Conservation (phyloP, 164 flowering plant species). For the Magnolia changhungtana region DNA sequence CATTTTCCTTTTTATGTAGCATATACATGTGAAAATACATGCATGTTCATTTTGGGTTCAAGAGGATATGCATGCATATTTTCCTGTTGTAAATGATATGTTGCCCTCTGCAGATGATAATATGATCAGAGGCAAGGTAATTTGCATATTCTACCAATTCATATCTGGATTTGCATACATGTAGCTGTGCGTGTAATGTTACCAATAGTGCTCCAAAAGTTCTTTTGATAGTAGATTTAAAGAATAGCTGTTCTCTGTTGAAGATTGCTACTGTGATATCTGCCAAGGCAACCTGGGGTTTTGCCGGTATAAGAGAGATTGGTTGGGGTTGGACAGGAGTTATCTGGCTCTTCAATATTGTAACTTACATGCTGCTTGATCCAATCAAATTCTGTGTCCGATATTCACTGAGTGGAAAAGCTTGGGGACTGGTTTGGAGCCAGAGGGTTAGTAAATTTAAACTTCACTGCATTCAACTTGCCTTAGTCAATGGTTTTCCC, state of each 20-base stretch:
- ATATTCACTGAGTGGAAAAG: conserved; percentile 56
- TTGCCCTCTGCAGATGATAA: neutral
- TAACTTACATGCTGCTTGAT: conserved; percentile 52
- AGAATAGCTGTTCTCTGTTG: conserved; percentile 2
- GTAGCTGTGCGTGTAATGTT: neutral
- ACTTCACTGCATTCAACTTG: neutral
- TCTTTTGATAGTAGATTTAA: neutral
- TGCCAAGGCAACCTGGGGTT: conserved; percentile 29
- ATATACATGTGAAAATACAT: neutral
- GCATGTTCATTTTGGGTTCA: neutral
- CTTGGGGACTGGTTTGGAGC: conserved; percentile 45
- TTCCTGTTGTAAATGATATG: neutral
- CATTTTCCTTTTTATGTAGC: neutral
- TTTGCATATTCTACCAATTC: neutral
- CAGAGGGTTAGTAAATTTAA: conserved; percentile 39
- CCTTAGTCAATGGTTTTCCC: no score
- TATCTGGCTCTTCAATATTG: conserved; percentile 53
- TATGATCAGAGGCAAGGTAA: neutral
- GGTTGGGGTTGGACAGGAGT: conserved; percentile 66
- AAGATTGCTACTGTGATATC: conserved; percentile 60
- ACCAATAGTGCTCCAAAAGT: neutral
- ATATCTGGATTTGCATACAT: neutral
- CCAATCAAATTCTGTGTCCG: conserved; percentile 51
- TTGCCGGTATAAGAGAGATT: conserved; percentile 43
- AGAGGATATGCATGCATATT: neutral